phyloP scores from a whole-genome alignment of 805 yeast species.

The Cyberlindnera xylosilytica region DNA sequence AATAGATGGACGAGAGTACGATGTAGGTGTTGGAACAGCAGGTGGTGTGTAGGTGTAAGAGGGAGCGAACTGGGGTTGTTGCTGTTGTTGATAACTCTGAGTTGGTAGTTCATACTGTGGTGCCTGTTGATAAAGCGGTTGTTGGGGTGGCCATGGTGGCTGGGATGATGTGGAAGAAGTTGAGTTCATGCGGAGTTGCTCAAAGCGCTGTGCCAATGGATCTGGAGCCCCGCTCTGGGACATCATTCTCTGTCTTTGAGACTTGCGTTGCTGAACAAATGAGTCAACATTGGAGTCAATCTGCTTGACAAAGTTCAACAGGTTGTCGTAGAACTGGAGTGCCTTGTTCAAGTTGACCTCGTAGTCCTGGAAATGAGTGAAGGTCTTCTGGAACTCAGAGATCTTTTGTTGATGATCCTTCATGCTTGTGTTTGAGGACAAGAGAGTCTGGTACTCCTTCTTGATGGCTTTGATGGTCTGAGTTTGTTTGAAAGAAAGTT shows the following conservation, averaged over 20 bases:
- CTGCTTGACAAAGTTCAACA: slow-evolving; percentile 26
- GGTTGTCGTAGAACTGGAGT: slow-evolving; percentile 54
- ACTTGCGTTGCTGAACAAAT: slow-evolving; percentile 25
- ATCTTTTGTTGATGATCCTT: slow-evolving; percentile 40
- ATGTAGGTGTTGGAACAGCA: slow-evolving; percentile 13
- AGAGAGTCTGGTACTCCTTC: slow-evolving; percentile 44
- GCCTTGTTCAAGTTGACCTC: slow-evolving; percentile 62
- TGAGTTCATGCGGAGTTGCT: slow-evolving; percentile 13
- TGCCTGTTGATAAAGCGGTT: slow-evolving; percentile 11
- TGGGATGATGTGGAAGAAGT: slow-evolving; percentile 12
- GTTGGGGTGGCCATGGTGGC: slow-evolving; percentile 5
- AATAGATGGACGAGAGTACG: slow-evolving; percentile 8
- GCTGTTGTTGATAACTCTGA: slow-evolving; percentile 7
- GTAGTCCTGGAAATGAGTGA: slow-evolving; percentile 56
- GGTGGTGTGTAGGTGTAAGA: slow-evolving; percentile 12
- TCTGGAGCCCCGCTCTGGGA: slow-evolving; percentile 4
- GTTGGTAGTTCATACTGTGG: slow-evolving; percentile 13
- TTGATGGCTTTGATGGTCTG: slow-evolving; percentile 44
- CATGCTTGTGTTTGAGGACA: slow-evolving; percentile 40
- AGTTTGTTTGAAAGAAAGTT: slow-evolving; percentile 65
- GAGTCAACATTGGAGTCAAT: slow-evolving; percentile 21
- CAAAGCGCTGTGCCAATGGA: slow-evolving; percentile 10
- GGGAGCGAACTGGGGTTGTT: slow-evolving; percentile 5
- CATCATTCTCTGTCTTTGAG: slow-evolving; percentile 23
- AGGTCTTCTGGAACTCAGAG: slow-evolving; percentile 45